These are phyloP conservation scores for Oldenlandia corymbosa DNA, from an alignment of 257 asterid species.

Conservation along the genomic window DNA sequence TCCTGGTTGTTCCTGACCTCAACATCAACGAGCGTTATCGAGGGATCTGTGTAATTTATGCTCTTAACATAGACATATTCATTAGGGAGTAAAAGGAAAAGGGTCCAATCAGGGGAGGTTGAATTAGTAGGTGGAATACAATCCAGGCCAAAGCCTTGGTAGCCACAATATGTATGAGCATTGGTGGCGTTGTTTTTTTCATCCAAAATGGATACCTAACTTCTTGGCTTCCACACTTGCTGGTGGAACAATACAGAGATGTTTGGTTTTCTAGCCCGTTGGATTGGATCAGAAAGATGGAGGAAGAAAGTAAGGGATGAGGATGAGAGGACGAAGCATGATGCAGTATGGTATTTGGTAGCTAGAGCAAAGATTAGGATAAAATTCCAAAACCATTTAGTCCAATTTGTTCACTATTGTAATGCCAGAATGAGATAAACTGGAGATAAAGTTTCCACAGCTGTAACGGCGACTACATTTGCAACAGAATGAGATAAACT, in stretches of 20 bases:
- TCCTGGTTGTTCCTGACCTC: background rate
- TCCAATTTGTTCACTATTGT: too few relatives aligned
- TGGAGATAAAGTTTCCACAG: too few relatives aligned
- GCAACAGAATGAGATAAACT: too few relatives aligned
- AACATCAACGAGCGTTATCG: conserved; percentile 1
- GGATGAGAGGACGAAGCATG: background rate
- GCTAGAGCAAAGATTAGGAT: too few relatives aligned
- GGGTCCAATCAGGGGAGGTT: background rate
- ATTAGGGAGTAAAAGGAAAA: background rate
- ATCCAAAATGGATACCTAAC: conserved; percentile 26
- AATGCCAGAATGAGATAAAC: too few relatives aligned
- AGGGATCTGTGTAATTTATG: background rate
- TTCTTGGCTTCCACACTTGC: conserved; percentile 1
- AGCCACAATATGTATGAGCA: conserved; percentile 20
- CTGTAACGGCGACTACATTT: too few relatives aligned
- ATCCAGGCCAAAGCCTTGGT: conserved; percentile 21
- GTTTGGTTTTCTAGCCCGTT: background rate
- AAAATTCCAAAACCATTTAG: too few relatives aligned
- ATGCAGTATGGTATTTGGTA: too few relatives aligned
- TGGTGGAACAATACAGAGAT: conserved; percentile 1
- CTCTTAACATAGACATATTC: conserved; percentile 8
- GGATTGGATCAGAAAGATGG: conserved; percentile 8
- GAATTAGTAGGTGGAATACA: too few relatives aligned
- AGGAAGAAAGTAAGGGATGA: conserved; percentile 4
- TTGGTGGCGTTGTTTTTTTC: background rate